These are phyloP conservation scores for Didymella exigua DNA, from an alignment of 2,329 filamentous ascomycete species.

Conservation along the genomic window DNA sequence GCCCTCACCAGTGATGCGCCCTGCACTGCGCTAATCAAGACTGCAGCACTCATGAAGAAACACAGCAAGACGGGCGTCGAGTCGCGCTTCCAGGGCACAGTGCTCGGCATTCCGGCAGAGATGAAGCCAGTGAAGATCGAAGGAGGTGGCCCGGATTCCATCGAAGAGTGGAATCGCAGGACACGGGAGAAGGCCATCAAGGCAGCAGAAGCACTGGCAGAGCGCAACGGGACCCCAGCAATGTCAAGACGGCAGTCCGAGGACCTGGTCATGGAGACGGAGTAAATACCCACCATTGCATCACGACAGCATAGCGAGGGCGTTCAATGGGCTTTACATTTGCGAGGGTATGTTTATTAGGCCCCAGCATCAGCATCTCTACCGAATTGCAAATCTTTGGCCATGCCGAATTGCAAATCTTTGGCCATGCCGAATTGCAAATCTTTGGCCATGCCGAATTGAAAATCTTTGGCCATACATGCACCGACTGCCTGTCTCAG, in stretches of 20 bases:
- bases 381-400: slow-evolving; percentile 16
- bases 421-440: no score
- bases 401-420: no score
- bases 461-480: no score
- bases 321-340: slow-evolving; percentile 27
- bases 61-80: slow-evolving; percentile 89
- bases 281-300: slow-evolving; percentile 21
- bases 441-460: no score
- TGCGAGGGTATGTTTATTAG: not conserved
- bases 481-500: not conserved
- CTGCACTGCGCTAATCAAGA: slow-evolving; percentile 17
- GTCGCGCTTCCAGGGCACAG: slow-evolving; percentile 81
- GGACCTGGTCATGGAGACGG: slow-evolving; percentile 36
- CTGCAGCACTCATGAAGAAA: slow-evolving; percentile 81
- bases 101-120: slow-evolving; percentile 76
- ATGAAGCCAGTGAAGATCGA: slow-evolving; percentile 76
- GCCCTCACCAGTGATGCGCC: not conserved
- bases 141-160: slow-evolving; percentile 71
- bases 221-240: slow-evolving; percentile 27
- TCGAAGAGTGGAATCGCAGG: slow-evolving; percentile 66
- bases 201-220: slow-evolving; percentile 29
- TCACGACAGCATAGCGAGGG: slow-evolving; percentile 44
- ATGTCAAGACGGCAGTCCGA: slow-evolving; percentile 27
- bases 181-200: slow-evolving; percentile 39
- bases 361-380: slow-evolving; percentile 3